Base-by-base conservation (phyloP, 2,329 filamentous ascomycete species). In the Sclerotinia glacialis region DNA sequence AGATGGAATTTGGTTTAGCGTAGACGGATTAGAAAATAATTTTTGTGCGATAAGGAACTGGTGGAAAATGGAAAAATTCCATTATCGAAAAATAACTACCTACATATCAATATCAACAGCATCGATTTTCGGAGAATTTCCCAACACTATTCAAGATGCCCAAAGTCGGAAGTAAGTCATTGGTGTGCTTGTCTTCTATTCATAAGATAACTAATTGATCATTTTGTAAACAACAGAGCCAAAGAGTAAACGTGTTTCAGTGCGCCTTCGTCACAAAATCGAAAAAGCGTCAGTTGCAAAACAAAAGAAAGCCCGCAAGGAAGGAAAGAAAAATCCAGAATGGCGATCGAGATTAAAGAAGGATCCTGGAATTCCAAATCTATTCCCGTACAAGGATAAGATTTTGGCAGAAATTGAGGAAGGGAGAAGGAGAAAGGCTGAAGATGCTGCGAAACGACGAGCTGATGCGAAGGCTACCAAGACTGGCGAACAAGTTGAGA, bases 361-460 rank as follows among this genome's bases (percentile, higher is more conserved):
- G 82, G 95, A 99, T 75, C 95, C 94, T 31, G 95, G 95, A 59
- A 97, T 99, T 69, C 95, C 95, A 50, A 99, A 98, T 77, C 81
- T 97, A 46, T 99, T 97, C 81, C 95, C 95, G 0, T 97, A 95
- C 84, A 99, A 99, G 82, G 93, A 97, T 78, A 93, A 90, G 83
- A 86, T 99, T 37, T 85, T 99, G 44, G 88, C 93, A 67, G 93
- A 99, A 79, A 96, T 99, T 73, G 95, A 99, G 80, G 92, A 97
- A 80, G 89, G 87, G 74, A 90, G 90, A 76, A 82, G 89, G 72
- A 82, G 86, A 78, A 97, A 94, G 82, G 87, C 87, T 70, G 93
- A 97, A 75, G 92, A 97, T 76, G 84, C 85, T 67, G 83, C 86
- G 77, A 85, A 85, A 76, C 84, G 86, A 73, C 86, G 86, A 70